Evolutionary conservation across 352 stramenopile species (phyloP).

Genomic region (Phytophthora ramorum): DNA sequence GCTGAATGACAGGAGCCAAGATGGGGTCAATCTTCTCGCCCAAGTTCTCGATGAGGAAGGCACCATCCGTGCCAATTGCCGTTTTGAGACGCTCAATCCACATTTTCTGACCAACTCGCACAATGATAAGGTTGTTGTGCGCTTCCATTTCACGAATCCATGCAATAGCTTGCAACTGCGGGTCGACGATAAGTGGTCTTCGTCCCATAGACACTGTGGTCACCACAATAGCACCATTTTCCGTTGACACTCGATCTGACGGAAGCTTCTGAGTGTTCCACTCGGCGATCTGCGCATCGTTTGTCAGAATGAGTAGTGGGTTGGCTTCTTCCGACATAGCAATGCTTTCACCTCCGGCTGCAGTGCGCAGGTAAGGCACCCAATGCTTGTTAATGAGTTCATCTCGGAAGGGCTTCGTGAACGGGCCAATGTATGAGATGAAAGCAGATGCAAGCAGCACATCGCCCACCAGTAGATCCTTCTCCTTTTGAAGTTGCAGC

Average conservation of each 20-base stretch:
- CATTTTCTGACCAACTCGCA: conserved; percentile 95
- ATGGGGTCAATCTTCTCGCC: conserved; percentile 95
- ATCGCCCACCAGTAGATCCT: conserved; percentile 93
- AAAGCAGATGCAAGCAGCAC: conserved; percentile 94
- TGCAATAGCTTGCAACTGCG: conserved; percentile 93
- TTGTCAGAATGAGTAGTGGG: conserved; percentile 91
- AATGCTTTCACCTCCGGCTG: conserved; percentile 86
- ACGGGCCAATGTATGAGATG: conserved; percentile 96
- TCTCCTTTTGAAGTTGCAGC: conserved; percentile 91
- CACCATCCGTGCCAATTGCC: conserved; percentile 93
- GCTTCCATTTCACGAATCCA: conserved; percentile 95
- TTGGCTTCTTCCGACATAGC: conserved; percentile 93
- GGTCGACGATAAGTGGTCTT: conserved; percentile 94
- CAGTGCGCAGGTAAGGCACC: conserved; percentile 90
- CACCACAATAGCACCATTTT: conserved; percentile 94
- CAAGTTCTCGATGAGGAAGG: conserved; percentile 96
- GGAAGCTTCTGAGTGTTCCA: conserved; percentile 95
- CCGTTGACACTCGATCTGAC: conserved; percentile 93
- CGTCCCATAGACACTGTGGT: conserved; percentile 91
- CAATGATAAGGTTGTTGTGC: conserved; percentile 92
- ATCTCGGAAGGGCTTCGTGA: conserved; percentile 95
- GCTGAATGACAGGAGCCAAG: conserved; percentile 93
- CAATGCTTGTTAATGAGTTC: conserved; percentile 95
- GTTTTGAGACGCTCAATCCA: conserved; percentile 94
- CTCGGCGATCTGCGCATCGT: conserved; percentile 92